phyloP scores from a whole-genome alignment of 2,329 filamentous ascomycete genomes.

The Fusarium virguliforme region DNA sequence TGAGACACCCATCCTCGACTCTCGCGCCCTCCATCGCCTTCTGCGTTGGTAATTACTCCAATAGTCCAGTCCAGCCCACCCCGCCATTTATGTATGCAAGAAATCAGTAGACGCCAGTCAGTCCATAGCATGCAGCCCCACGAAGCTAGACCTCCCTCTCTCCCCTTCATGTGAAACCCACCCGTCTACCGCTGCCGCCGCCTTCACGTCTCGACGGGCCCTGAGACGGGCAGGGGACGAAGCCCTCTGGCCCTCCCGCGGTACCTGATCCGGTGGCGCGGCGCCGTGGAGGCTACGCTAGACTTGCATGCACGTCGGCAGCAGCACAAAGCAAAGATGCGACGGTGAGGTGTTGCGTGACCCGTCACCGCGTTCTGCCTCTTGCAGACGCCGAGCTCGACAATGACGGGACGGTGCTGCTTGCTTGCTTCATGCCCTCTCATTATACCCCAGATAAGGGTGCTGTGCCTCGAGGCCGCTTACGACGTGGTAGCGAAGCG shows the following conservation, averaged over 20 bases:
- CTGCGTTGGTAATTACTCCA: slow-evolving; percentile 13
- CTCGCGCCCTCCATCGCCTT: background rate
- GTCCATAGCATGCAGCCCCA: slow-evolving; percentile 9
- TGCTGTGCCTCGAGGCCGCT: slow-evolving; percentile 19
- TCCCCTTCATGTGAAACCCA: slow-evolving; percentile 25
- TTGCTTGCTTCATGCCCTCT: background rate
- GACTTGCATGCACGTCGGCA: slow-evolving; percentile 6
- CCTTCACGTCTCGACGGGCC: slow-evolving; percentile 14
- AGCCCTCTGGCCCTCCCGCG: slow-evolving; percentile 14
- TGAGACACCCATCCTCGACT: background rate
- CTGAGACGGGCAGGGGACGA: background rate
- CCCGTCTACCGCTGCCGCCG: slow-evolving; percentile 6
- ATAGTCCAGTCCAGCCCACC: slow-evolving; percentile 13
- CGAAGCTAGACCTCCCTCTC: slow-evolving; percentile 15
- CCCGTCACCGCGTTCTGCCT: background rate
- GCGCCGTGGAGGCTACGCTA: slow-evolving; percentile 13
- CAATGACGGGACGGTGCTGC: background rate
- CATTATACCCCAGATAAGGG: slow-evolving; percentile 9
- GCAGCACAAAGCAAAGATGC: background rate
- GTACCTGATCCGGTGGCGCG: slow-evolving; percentile 35
- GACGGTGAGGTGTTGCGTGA: slow-evolving; percentile 8
- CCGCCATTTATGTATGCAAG: slow-evolving; percentile 30
- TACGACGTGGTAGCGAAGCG: slow-evolving; percentile 65
- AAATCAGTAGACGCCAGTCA: slow-evolving; percentile 20
- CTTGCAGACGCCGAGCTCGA: slow-evolving; percentile 2